Base-by-base conservation (phyloP, 495 filamentous ascomycete species). In the Hypomontagnella monticulosa region DNA sequence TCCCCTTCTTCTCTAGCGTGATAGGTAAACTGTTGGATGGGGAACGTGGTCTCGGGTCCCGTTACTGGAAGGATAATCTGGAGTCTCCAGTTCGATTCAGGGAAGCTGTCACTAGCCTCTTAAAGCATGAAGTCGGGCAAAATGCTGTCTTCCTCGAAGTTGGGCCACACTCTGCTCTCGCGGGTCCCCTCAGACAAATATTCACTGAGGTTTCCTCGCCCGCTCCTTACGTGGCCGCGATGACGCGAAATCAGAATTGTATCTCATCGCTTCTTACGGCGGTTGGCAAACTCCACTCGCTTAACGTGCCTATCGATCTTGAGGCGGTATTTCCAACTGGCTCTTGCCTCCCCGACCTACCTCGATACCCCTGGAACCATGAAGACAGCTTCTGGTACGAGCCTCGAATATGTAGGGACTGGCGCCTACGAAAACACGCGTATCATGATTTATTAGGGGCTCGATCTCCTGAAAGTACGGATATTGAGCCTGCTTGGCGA, bases 101-200 rank as follows among this genome's bases (percentile, higher is more conserved):
- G 0, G 33, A 65, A 0, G 75, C 76, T 0, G 70, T 81, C 0
- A 38, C 37, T 8, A 50, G 37, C 1, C 12, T 71, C 1, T 12
- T 80, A 0, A 14, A 46, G 16, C 32, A 40, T 47, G 15, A 69
- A 16, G n/a, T 55, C 5, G 34, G 60, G 65, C 10, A 64, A 33
- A 63, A 77, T 4, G 37, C 55, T 6, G 41, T 78, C 0, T 76
- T 81, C 36, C 38, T 88, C 10, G 85, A 88, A 53, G 71, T 87
- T 30, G 86, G 87, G 0, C 84, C 87, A 19, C 86, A 88, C 61
- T 70, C 75, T 3, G 81, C 85, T 1, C 71, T 89, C 0, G 74
- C 78, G 30, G 80, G 79, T 0, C 84, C 85, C 0, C 46, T 85
- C 10, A 68, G 76, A 11, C 76, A 85, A 41, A 84, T 81, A 20